These are phyloP conservation scores for Glycine soja DNA, from an alignment of 306 rosid genomes.

Conservation along the genomic window DNA sequence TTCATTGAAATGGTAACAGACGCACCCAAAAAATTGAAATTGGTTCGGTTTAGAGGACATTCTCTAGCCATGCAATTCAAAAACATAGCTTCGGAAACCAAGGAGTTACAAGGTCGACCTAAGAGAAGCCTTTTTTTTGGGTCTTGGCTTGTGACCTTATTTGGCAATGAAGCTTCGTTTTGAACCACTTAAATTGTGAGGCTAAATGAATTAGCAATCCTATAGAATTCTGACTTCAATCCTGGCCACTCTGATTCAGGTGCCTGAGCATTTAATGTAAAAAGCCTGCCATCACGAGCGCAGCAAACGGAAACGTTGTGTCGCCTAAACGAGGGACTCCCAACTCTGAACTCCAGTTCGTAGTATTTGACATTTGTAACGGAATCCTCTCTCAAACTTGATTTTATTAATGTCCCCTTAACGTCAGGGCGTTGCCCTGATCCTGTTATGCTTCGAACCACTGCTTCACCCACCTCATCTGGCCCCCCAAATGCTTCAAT, in stretches of 20 bases:
- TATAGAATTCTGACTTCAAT: slow-evolving; percentile 64
- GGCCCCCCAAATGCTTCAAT: slow-evolving; percentile 92
- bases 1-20: neutral
- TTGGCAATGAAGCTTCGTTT: neutral
- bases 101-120: neutral
- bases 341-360: slow-evolving; percentile 81
- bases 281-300: slow-evolving; percentile 67
- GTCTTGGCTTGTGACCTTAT: neutral
- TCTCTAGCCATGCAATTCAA: slow-evolving; percentile 25
- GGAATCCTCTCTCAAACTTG: slow-evolving; percentile 71
- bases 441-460: slow-evolving; percentile 68
- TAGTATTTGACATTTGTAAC: slow-evolving; percentile 61
- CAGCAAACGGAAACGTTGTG: slow-evolving; percentile 85
- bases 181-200: slow-evolving; percentile 53
- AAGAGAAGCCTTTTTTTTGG: neutral
- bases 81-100: slow-evolving; percentile 3
- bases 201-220: slow-evolving; percentile 71
- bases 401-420: slow-evolving; percentile 65
- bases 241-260: slow-evolving; percentile 79
- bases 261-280: slow-evolving; percentile 88
- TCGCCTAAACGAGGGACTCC: slow-evolving; percentile 65
- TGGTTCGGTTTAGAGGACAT: neutral
- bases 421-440: slow-evolving; percentile 67
- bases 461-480: slow-evolving; percentile 85
- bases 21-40: neutral